Evolutionary conservation across 2,329 filamentous ascomycete genomes (phyloP).

Genomic region (Thelonectria discophora): DNA sequence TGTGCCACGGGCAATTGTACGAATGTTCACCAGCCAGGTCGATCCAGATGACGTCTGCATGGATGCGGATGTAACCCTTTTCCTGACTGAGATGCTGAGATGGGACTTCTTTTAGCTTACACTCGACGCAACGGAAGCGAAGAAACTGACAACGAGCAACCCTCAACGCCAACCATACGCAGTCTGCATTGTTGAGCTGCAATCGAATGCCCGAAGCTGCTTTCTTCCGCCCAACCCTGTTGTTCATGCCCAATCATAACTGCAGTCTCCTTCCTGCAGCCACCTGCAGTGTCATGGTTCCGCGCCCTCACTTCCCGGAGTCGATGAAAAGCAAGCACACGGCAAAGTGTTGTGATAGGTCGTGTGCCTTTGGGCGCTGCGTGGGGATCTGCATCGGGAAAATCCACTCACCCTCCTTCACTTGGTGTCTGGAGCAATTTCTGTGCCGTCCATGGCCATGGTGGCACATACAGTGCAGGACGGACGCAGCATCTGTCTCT

Average conservation of each 20-base stretch:
- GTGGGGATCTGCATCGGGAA: not conserved
- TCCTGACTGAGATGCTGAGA: constrained; percentile 3
- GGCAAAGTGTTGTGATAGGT: too few species aligned
- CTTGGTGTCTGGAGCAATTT: not conserved
- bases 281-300: constrained; percentile 35
- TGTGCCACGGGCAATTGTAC: not conserved
- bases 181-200: not conserved
- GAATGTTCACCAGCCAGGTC: constrained; percentile 1
- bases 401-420: not conserved
- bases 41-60: constrained; percentile 6
- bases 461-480: not conserved
- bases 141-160: too few species aligned
- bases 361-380: not conserved
- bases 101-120: constrained; percentile 2
- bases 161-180: too few species aligned
- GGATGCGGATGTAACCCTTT: constrained; percentile 4
- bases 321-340: not conserved
- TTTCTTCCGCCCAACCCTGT: constrained; percentile 9
- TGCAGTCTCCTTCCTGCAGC: constrained; percentile 20
- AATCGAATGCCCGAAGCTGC: constrained; percentile 1
- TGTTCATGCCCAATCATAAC: constrained; percentile 16
- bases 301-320: constrained; percentile 1
- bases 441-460: not conserved
- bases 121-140: too few species aligned
- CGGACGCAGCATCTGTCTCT: not conserved